phyloP scores from a whole-genome alignment of 257 asterid species.

The Datura wrightii region DNA sequence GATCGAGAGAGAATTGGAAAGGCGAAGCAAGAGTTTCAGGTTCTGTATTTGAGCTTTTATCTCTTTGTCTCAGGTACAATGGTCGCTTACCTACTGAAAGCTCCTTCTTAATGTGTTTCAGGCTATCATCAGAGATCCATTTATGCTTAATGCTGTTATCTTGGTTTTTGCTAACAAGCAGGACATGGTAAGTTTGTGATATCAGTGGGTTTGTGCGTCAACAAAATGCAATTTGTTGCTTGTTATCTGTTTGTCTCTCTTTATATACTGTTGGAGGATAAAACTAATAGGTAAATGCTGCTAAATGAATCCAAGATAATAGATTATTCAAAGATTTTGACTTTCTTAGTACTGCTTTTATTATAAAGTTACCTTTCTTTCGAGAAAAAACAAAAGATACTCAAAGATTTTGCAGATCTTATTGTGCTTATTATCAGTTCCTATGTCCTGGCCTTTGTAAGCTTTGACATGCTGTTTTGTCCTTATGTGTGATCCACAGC shows the following conservation, averaged over 20 bases:
- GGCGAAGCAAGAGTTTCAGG: constrained; percentile 38
- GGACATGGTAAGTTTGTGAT: constrained; percentile 75
- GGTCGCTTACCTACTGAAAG: constrained; percentile 27
- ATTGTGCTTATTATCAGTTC: constrained; percentile 15
- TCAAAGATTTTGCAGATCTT: not conserved
- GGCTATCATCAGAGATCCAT: constrained; percentile 37
- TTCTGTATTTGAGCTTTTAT: constrained; percentile 17
- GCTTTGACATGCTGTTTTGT: constrained; percentile 4
- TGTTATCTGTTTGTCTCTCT: constrained; percentile 1
- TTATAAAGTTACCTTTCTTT: not conserved
- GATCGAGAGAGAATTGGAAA: constrained; percentile 35
- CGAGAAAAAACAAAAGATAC: not conserved
- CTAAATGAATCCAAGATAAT: constrained; percentile 14
- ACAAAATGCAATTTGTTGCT: not conserved
- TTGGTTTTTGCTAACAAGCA: constrained; percentile 76
- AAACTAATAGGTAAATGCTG: not conserved
- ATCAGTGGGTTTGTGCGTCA: not conserved
- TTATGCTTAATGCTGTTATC: constrained; percentile 38
- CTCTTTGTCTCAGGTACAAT: constrained; percentile 30
- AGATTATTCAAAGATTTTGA: constrained; percentile 1
- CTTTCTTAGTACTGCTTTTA: constrained; percentile 13
- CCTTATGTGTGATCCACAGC: not conserved
- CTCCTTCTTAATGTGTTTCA: constrained; percentile 34
- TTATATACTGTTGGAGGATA: not conserved
- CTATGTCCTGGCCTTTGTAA: constrained; percentile 15